Evolutionary conservation across 1,284 basidiomycete genomes (phyloP), one percentile per base, ranked within the genome.

Genomic region (Psilocybe mexicana): DNA sequence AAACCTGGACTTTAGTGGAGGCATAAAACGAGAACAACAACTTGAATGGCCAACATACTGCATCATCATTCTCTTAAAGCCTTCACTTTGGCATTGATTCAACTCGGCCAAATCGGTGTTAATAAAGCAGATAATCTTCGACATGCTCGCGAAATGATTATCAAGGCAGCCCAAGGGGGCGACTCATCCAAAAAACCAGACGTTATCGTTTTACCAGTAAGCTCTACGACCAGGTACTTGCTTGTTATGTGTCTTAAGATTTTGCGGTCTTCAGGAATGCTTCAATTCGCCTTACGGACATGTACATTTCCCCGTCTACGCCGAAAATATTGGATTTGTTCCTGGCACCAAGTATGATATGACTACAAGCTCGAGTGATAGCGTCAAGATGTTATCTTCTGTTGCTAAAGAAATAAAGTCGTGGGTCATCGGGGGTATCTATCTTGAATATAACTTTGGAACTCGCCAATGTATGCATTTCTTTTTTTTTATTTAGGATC

Each of bases 231-330:
- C 30, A 6, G 4, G 4, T 33, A 33, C 30, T 33, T 42, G 26
- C 4, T 26, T 38, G 3, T 36, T 18, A 35, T 33, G 26, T 8
- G 30, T 33, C 23, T 49, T 48, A 26, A 28, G 26, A 18, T 2
- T 33, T 43, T 14, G 12, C 7, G 42, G 18, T 53, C 40, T 55
- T 18, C 66, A 96, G 87, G 96, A 99, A 82, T 94, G 94, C 77
- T 99, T 99, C 81, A 99, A 99, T 74, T 96, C 93, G 11, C 95
- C 96, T 0, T 99, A 99, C 69, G 96, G 96, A 0, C 88, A 93
- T 61, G 79, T 82, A 3, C 85, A 91, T 69, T 96, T 97, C 70
- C 88, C 92, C 0, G 79, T 86, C 26, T 93, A 96, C 67, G 91
- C 93, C 1, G 95, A 98, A 74, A 80, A 76, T 1, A 92, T 98